These are phyloP conservation scores for Cicer chorassanicum DNA, from an alignment of 306 rosid genomes.

Conservation along the genomic window DNA sequence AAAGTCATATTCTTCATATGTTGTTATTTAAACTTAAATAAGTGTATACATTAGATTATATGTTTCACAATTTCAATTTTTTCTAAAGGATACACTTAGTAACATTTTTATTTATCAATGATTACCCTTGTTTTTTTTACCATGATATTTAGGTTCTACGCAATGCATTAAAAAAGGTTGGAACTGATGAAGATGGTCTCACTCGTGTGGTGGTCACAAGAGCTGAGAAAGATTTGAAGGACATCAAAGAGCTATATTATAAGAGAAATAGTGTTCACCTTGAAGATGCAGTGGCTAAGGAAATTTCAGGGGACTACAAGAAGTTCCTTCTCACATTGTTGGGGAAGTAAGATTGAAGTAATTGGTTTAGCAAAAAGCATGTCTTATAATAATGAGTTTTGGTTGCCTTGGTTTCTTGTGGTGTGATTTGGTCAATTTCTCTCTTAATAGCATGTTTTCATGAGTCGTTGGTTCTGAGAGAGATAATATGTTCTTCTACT, in stretches of 20 bases:
- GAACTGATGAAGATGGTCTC: conserved; percentile 70
- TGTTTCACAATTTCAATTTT: too few species aligned
- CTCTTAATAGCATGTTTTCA: background rate
- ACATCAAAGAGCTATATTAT: conserved; percentile 68
- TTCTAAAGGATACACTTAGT: too few species aligned
- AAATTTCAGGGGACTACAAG: conserved; percentile 73
- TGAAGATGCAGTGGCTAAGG: conserved; percentile 71
- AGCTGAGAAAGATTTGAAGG: conserved; percentile 59
- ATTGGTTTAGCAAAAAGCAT: conserved; percentile 9
- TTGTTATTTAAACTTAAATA: too few species aligned
- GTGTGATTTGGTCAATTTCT: conserved; percentile 17
- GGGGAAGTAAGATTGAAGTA: conserved; percentile 57
- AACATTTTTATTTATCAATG: background rate
- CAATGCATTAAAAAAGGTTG: conserved; percentile 57
- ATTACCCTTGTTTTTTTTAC: background rate
- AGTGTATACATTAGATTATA: too few species aligned
- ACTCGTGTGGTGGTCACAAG: conserved; percentile 75
- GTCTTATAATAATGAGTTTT: conserved; percentile 27
- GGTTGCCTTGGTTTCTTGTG: conserved; percentile 24
- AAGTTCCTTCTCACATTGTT: conserved; percentile 70
- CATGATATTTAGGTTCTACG: conserved; percentile 55
- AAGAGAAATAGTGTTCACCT: conserved; percentile 58
- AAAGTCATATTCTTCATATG: too few species aligned
- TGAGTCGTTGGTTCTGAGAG: background rate
- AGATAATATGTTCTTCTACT: background rate